These are phyloP conservation scores for Paecilomyces formosus DNA, from an alignment of 2,329 filamentous ascomycete species.

Conservation along the genomic window DNA sequence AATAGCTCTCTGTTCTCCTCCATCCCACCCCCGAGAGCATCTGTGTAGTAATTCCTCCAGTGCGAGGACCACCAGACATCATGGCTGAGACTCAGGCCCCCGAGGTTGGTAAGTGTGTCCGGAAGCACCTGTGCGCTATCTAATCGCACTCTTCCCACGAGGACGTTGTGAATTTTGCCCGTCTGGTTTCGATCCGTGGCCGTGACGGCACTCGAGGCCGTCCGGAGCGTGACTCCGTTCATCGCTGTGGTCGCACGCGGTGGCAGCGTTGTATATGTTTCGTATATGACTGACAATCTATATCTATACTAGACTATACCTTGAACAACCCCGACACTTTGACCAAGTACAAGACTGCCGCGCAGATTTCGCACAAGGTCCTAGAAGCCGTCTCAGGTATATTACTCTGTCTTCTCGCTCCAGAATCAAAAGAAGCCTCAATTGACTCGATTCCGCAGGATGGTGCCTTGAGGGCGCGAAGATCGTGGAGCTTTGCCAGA, in stretches of 20 bases:
- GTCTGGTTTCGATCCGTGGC: neutral
- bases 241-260: neutral
- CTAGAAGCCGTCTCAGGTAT: constrained; percentile 70
- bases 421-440: neutral
- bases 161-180: neutral
- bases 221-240: neutral
- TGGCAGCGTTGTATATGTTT: neutral
- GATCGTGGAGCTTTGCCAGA: constrained; percentile 88
- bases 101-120: constrained; percentile 33
- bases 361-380: constrained; percentile 90
- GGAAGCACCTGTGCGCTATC: constrained; percentile 1
- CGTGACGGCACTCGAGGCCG: neutral
- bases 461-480: constrained; percentile 77
- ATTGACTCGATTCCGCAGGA: constrained; percentile 31
- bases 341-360: constrained; percentile 98
- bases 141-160: neutral
- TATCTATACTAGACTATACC: constrained; percentile 60
- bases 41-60: constrained; percentile 9
- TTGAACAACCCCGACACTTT: constrained; percentile 89
- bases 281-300: constrained; percentile 2
- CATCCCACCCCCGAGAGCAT: constrained; percentile 10
- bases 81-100: constrained; percentile 29
- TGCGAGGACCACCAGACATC: constrained; percentile 22
- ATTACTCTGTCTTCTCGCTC: constrained; percentile 7
- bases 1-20: neutral